These are phyloP conservation scores for Brachypodium distachyon DNA, from an alignment of 202 grass and related monocot genomes.

Conservation along the genomic window DNA sequence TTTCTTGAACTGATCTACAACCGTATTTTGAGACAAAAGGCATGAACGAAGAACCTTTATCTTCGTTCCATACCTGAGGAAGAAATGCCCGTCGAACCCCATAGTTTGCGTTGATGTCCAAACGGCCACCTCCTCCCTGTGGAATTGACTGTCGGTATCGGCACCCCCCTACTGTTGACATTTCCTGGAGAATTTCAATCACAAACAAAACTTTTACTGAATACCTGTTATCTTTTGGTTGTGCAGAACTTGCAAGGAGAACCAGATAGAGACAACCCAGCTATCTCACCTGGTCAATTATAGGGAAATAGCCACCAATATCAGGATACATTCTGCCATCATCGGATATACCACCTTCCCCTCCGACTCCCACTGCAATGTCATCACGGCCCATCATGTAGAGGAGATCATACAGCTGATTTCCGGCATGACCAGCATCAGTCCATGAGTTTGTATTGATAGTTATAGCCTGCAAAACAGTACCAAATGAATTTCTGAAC, in stretches of 20 bases:
- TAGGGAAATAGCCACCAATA: conserved; percentile 46
- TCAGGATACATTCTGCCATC: conserved; percentile 38
- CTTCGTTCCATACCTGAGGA: conserved; percentile 43
- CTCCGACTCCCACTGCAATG: conserved; percentile 51
- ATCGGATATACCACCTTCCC: conserved; percentile 53
- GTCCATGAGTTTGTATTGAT: conserved; percentile 41
- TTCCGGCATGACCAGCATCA: conserved; percentile 55
- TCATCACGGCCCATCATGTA: conserved; percentile 74
- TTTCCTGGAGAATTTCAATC: conserved; percentile 35
- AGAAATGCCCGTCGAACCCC: conserved; percentile 47
- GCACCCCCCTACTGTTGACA: conserved; percentile 50
- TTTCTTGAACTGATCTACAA: neutral
- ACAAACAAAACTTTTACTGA: neutral
- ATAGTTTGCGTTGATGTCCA: conserved; percentile 46
- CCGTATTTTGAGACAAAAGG: neutral
- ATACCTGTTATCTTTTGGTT: neutral
- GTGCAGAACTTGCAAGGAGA: neutral
- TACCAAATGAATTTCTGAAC: neutral
- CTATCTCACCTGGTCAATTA: conserved; percentile 38
- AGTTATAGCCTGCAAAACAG: conserved; percentile 35
- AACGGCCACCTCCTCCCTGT: conserved; percentile 19
- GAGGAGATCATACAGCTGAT: conserved; percentile 63
- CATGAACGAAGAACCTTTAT: neutral
- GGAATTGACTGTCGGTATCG: conserved; percentile 62
- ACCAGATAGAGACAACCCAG: neutral